Percentiles rank a stretch among this genome's conserved stretches.
Evolutionary conservation across 176 grass and related monocot genomes (phyloP).

Genomic region (Rhynchospora pubera): DNA sequence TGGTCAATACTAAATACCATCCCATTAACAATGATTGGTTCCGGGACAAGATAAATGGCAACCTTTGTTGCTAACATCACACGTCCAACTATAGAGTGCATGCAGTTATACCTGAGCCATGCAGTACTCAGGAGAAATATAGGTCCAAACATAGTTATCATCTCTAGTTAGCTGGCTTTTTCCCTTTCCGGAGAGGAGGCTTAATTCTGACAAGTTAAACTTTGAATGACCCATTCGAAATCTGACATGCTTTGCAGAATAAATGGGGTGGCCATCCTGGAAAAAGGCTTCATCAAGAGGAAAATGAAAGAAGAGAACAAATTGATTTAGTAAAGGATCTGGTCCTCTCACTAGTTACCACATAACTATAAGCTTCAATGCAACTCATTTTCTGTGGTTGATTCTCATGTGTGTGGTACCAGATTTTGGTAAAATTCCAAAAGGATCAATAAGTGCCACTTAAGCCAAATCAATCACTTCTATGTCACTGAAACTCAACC

Average conservation of each 20-base stretch:
- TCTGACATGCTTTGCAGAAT: conserved; percentile 58
- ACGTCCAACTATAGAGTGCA: background rate
- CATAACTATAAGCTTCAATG: background rate
- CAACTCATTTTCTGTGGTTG: background rate
- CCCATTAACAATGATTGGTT: background rate
- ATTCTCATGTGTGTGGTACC: background rate
- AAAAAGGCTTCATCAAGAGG: conserved; percentile 46
- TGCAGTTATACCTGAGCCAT: no score
- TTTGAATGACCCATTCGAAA: conserved; percentile 68
- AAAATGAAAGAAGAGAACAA: background rate
- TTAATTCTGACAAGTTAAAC: conserved; percentile 4
- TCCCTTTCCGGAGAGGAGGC: conserved; percentile 30
- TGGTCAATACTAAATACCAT: background rate
- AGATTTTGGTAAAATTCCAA: background rate
- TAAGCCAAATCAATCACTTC: background rate
- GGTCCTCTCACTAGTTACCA: background rate
- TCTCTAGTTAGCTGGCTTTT: conserved; percentile 25
- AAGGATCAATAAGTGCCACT: background rate
- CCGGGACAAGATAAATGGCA: background rate
- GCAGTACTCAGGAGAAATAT: conserved; percentile 72
- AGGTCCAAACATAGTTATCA: conserved; percentile 68
- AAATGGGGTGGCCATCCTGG: conserved; percentile 49
- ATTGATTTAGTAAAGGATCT: background rate
- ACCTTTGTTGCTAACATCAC: background rate
- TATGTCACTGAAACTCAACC: no score